phyloP scores from a whole-genome alignment of 306 rosid genomes.

The Prunus davidiana region DNA sequence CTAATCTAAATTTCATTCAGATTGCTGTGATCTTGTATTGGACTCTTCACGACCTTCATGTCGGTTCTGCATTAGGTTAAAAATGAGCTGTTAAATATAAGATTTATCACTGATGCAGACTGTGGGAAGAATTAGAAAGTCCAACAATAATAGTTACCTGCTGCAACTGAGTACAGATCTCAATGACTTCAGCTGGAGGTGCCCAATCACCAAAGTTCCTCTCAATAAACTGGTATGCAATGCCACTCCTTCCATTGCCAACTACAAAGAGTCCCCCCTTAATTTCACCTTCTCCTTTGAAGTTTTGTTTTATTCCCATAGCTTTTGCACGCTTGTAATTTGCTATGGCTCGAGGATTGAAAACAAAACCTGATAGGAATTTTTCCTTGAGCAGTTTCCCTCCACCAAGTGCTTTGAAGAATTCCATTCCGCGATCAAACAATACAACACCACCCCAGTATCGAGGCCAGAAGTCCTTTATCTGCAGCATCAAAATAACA shows the following conservation, averaged over 20 bases:
- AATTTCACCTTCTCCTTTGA: slow-evolving; percentile 87
- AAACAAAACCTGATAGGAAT: slow-evolving; percentile 70
- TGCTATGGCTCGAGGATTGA: slow-evolving; percentile 71
- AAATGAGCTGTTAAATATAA: slow-evolving; percentile 23
- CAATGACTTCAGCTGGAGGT: slow-evolving; percentile 74
- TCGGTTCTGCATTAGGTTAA: slow-evolving; percentile 49
- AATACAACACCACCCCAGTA: slow-evolving; percentile 92
- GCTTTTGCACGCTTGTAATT: slow-evolving; percentile 81
- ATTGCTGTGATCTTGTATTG: slow-evolving; percentile 21
- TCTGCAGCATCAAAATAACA: slow-evolving; percentile 37
- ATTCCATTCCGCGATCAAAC: slow-evolving; percentile 49
- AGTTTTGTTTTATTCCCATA: slow-evolving; percentile 56
- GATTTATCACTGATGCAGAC: slow-evolving; percentile 6
- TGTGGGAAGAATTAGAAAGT: not conserved
- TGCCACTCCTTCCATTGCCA: slow-evolving; percentile 68
- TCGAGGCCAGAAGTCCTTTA: slow-evolving; percentile 86
- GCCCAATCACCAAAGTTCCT: slow-evolving; percentile 97
- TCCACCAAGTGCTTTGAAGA: slow-evolving; percentile 89
- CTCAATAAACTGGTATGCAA: slow-evolving; percentile 86
- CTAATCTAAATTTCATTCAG: slow-evolving; percentile 5
- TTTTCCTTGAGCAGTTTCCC: slow-evolving; percentile 75
- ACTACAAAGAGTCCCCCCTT: slow-evolving; percentile 82
- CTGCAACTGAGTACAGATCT: slow-evolving; percentile 64
- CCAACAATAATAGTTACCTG: slow-evolving; percentile 42
- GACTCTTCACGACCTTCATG: slow-evolving; percentile 31